phyloP scores from a whole-genome alignment of 2,329 filamentous ascomycete species.

The Sporothrix sp. region DNA sequence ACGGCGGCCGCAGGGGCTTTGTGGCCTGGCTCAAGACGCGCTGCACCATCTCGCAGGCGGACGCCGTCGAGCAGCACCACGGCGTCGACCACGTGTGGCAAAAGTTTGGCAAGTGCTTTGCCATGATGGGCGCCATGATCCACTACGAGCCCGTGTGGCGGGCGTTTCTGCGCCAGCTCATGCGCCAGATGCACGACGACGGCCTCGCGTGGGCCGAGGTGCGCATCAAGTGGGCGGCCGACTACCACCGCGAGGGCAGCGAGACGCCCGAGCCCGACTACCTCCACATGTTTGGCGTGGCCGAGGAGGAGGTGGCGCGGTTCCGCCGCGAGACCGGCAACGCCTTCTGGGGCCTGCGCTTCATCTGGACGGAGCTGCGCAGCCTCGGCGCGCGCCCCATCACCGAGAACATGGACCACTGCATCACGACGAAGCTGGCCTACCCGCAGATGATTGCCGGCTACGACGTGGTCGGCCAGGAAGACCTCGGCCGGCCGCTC shows the following conservation, averaged over 20 bases:
- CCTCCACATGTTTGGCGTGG: constrained; percentile 57
- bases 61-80: constrained; percentile 70
- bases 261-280: constrained; percentile 60
- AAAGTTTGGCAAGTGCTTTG: constrained; percentile 69
- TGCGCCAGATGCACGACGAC: constrained; percentile 64
- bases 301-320: constrained; percentile 66
- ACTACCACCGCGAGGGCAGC: constrained; percentile 55
- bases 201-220: constrained; percentile 80
- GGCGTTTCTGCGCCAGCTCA: constrained; percentile 60
- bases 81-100: constrained; percentile 77
- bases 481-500: constrained; percentile 68
- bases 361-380: constrained; percentile 77
- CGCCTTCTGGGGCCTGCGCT: constrained; percentile 71
- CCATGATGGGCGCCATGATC: constrained; percentile 62
- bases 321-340: constrained; percentile 55
- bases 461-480: constrained; percentile 84
- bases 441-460: constrained; percentile 75
- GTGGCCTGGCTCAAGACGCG: constrained; percentile 65
- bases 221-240: constrained; percentile 59
- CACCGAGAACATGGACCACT: constrained; percentile 75
- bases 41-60: constrained; percentile 59
- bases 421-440: constrained; percentile 68
- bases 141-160: constrained; percentile 89
- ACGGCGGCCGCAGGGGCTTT: constrained; percentile 62
- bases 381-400: constrained; percentile 53